These are phyloP conservation scores for Sporothrix brunneoviolacea DNA, from an alignment of 2,329 filamentous ascomycete species.

Conservation along the genomic window DNA sequence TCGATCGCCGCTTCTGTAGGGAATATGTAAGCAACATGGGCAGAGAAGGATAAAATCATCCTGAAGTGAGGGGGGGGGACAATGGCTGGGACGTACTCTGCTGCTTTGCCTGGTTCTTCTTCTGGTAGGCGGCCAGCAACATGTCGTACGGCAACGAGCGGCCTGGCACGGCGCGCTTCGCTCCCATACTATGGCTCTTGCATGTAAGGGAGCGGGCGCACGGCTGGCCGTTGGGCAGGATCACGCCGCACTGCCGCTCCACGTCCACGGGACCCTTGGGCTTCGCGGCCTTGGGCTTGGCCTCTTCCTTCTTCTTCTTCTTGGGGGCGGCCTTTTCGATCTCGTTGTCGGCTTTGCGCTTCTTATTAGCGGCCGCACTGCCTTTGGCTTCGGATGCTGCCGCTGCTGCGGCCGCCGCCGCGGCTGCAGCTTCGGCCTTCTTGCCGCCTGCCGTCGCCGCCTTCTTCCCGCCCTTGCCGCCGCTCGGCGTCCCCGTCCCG, in stretches of 20 bases:
- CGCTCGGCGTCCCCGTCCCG: background rate
- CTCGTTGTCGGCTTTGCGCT: constrained; percentile 68
- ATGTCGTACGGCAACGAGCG: constrained; percentile 88
- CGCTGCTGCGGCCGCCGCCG: constrained; percentile 42
- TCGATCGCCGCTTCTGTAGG: constrained; percentile 80
- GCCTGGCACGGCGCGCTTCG: constrained; percentile 81
- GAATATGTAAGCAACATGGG: background rate
- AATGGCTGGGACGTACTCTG: constrained; percentile 60
- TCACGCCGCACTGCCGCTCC: constrained; percentile 86
- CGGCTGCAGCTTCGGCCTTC: constrained; percentile 42
- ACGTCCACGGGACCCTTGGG: constrained; percentile 91
- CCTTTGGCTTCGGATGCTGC: constrained; percentile 53
- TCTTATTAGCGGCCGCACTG: constrained; percentile 42
- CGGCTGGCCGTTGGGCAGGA: constrained; percentile 74
- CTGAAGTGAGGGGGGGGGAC: background rate
- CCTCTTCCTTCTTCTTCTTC: constrained; percentile 94
- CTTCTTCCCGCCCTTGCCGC: constrained; percentile 33
- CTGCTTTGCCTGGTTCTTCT: constrained; percentile 98
- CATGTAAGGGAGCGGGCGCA: constrained; percentile 87
- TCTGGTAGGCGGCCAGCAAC: constrained; percentile 80
- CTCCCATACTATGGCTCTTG: constrained; percentile 93
- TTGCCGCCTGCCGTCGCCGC: constrained; percentile 31
- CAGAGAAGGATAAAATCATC: background rate
- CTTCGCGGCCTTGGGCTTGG: constrained; percentile 75
- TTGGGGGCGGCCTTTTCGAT: constrained; percentile 77